Evolutionary conservation across 2,329 filamentous ascomycete species (phyloP), one percentile per base, ranked within the genome.

Genomic region (Septoria petroselini): DNA sequence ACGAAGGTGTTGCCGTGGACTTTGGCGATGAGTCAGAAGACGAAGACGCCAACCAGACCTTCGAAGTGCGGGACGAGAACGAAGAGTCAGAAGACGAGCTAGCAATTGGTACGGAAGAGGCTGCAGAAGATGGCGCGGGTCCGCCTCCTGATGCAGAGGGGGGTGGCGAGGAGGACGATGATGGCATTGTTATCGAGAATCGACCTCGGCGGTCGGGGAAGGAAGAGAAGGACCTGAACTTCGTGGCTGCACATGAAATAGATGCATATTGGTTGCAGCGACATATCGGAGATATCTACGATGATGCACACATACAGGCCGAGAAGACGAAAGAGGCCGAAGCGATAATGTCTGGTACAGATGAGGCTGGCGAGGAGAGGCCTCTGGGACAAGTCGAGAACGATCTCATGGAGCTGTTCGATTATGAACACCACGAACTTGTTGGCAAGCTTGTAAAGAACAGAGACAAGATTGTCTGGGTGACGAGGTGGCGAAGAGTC

Each of bases 181-280:
- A 90, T 53, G 88, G 87, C 55, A 86, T 96, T 79, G 78, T 96
- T 27, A 83, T 97, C 53, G 88, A 95, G 65, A 83, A 84, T 33
- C 83, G 77, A 7, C 67, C 78, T 25, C 71, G 71, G 48, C 71
- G 73, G 61, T 57, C 75, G 64, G 60, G 71, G 73, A 57, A 70
- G 70, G 44, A 75, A 74, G 62, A 71, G 81, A 44, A 79, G 81
- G 39, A 66, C 39, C 63, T 60, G 50, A 80, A 83, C 41, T 74
- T 80, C 19, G 81, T 98, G 49, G 77, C 87, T 14, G 88, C 88
- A 41, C 84, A 91, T 58, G 90, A 96, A 50, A 95, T 98, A 56
- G 93, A 98, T 69, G 91, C 91, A 7, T 98, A 91, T 72, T 98
- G 93, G 93, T 71, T 98, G 52, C 93, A 97, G 70, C 81, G 93